Evolutionary conservation across 2,329 filamentous ascomycete species (phyloP).

Genomic region (Epichloe sibirici): DNA sequence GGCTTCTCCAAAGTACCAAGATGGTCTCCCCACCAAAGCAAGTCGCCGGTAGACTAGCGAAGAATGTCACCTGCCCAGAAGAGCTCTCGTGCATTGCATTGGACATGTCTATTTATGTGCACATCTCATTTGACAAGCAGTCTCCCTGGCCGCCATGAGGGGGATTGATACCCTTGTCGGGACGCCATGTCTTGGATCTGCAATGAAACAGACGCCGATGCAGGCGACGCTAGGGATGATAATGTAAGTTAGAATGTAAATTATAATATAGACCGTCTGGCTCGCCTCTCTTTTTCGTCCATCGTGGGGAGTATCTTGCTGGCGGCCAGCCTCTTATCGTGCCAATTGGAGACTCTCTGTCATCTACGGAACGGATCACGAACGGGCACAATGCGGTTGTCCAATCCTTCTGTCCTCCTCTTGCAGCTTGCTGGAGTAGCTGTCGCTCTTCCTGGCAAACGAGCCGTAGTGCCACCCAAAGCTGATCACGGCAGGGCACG

Average conservation of each 20-base stretch:
- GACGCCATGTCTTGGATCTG: constrained; percentile 6
- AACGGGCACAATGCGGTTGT: constrained; percentile 6
- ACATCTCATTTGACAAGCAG: not conserved
- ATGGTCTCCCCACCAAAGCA: not conserved
- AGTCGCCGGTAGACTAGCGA: not conserved
- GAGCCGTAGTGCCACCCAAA: constrained; percentile 3
- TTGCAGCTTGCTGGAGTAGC: constrained; percentile 5
- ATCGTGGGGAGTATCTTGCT: not conserved
- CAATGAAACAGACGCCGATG: not conserved
- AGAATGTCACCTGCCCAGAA: constrained; percentile 7
- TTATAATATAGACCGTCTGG: not conserved
- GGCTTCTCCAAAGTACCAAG: not conserved
- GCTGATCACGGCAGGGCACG: constrained; percentile 34
- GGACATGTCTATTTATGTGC: not conserved
- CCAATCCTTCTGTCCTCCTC: constrained; percentile 5
- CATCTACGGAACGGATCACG: not conserved
- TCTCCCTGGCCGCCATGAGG: not conserved
- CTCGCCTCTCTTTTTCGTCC: not conserved
- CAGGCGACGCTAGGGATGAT: not conserved
- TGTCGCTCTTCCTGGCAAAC: constrained; percentile 4
- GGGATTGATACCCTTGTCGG: not conserved
- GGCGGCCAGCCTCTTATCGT: too few species aligned
- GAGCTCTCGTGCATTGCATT: not conserved
- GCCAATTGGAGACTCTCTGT: not conserved
- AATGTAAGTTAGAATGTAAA: too few species aligned